These are phyloP conservation scores for Aphanocladium album DNA, from an alignment of 2,329 filamentous ascomycete species.

Conservation along the genomic window DNA sequence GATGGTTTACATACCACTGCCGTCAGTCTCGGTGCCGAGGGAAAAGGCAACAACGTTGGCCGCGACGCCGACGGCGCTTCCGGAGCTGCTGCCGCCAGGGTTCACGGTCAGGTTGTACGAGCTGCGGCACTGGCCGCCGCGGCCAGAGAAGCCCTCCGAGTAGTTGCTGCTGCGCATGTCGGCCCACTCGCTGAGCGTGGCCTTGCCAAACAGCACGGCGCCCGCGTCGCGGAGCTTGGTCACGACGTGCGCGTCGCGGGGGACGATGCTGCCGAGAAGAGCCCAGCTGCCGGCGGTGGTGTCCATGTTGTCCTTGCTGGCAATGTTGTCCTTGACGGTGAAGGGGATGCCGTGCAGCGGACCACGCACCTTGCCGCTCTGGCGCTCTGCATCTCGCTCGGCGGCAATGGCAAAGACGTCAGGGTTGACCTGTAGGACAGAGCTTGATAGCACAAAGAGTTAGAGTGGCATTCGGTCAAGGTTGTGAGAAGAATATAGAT, in stretches of 20 bases:
- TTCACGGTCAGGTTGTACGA: slow-evolving; percentile 65
- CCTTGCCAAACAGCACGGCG: slow-evolving; percentile 66
- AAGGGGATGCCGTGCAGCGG: slow-evolving; percentile 72
- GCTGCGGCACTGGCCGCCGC: slow-evolving; percentile 59
- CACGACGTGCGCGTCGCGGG: slow-evolving; percentile 64
- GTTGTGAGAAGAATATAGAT: not conserved
- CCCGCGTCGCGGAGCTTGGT: slow-evolving; percentile 57
- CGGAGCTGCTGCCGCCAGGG: slow-evolving; percentile 65
- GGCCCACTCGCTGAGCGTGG: slow-evolving; percentile 69
- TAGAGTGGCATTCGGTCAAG: not conserved
- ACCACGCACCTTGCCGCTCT: slow-evolving; percentile 50
- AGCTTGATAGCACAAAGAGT: slow-evolving; percentile 27
- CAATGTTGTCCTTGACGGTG: slow-evolving; percentile 70
- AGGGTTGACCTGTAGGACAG: slow-evolving; percentile 63
- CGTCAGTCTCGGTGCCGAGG: slow-evolving; percentile 71
- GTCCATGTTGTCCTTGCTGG: slow-evolving; percentile 63
- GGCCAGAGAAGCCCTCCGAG: slow-evolving; percentile 61
- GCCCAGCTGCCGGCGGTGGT: slow-evolving; percentile 69
- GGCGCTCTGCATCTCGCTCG: slow-evolving; percentile 55
- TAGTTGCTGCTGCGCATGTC: slow-evolving; percentile 64
- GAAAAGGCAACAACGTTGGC: slow-evolving; percentile 59
- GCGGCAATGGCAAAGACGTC: slow-evolving; percentile 59
- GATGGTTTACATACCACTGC: slow-evolving; percentile 51
- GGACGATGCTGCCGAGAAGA: slow-evolving; percentile 59
- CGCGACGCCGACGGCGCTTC: slow-evolving; percentile 59